A percentile compares a stretch with the other conserved stretches of the same genome.
phyloP scores from a whole-genome alignment of 805 yeast genomes.

The Saccharomycopsis fermentans region DNA sequence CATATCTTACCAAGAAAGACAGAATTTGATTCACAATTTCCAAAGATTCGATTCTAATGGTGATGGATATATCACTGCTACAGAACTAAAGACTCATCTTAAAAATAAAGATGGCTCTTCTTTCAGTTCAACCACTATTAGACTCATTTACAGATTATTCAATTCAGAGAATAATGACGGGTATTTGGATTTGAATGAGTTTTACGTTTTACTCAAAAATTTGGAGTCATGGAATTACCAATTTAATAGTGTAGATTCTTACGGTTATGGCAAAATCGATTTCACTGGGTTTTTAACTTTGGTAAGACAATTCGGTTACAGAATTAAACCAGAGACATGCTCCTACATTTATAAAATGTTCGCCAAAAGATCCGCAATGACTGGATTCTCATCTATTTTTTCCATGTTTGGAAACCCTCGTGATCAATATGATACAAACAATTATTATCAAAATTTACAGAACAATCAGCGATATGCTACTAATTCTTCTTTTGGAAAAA shows the following conservation, averaged over 20 bases:
- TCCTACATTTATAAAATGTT: conserved; percentile 49
- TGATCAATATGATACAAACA: neutral
- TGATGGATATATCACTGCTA: conserved; percentile 9
- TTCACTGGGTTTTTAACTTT: conserved; percentile 56
- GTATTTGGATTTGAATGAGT: conserved; percentile 44
- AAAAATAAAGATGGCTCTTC: conserved; percentile 54
- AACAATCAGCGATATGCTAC: neutral
- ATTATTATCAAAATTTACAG: neutral
- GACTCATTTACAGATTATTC: conserved; percentile 53
- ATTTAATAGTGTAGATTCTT: conserved; percentile 52
- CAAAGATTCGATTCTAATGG: conserved; percentile 13
- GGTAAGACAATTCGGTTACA: conserved; percentile 56
- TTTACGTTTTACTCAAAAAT: conserved; percentile 59
- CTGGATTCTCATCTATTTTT: neutral
- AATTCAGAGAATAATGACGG: conserved; percentile 38
- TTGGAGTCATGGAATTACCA: conserved; percentile 55
- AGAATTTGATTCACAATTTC: conserved; percentile 5
- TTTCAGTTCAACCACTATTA: conserved; percentile 50
- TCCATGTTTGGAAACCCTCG: neutral
- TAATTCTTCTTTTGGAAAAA: conserved; percentile 8
- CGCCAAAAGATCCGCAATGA: conserved; percentile 25
- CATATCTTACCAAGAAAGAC: neutral
- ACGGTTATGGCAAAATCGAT: conserved; percentile 48
- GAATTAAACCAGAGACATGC: conserved; percentile 45
- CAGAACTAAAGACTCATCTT: conserved; percentile 49